Conservation (phyloP, 768 basidiomycete species). For the Macrocybe gigantea region DNA sequence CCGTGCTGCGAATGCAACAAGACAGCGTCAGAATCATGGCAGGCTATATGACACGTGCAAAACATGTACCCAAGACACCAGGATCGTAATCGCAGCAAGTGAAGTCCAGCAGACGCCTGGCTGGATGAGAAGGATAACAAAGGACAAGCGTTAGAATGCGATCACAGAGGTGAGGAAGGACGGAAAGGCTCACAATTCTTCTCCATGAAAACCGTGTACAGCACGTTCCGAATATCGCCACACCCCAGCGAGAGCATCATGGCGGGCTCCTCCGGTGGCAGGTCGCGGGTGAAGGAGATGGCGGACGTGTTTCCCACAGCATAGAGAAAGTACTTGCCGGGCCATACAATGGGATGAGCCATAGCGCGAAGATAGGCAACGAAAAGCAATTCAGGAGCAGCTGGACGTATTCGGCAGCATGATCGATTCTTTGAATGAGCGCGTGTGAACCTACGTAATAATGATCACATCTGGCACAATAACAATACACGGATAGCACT, state of each 20-base stretch:
- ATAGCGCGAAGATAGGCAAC: conserved; percentile 12
- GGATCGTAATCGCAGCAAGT: conserved; percentile 34
- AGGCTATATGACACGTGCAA: background rate
- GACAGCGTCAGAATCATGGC: background rate
- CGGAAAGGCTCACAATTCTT: conserved; percentile 8
- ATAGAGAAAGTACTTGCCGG: conserved; percentile 38
- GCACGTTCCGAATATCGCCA: conserved; percentile 41
- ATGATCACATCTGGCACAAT: too few species aligned
- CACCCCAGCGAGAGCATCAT: conserved; percentile 38
- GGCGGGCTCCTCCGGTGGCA: conserved; percentile 35
- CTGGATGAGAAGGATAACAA: background rate
- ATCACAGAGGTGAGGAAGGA: background rate
- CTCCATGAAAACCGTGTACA: conserved; percentile 31
- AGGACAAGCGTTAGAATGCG: background rate
- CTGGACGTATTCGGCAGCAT: too few species aligned
- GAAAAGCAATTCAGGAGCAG: too few species aligned
- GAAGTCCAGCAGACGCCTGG: conserved; percentile 22
- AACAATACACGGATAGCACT: too few species aligned
- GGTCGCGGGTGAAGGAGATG: conserved; percentile 31
- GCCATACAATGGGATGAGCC: conserved; percentile 32
- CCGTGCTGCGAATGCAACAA: conserved; percentile 18
- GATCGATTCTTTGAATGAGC: too few species aligned
- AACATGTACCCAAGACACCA: conserved; percentile 24
- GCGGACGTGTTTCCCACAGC: conserved; percentile 46
- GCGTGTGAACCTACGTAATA: too few species aligned